These are phyloP conservation scores for Pichia manshurica DNA, from an alignment of 805 yeast genomes.

Conservation along the genomic window DNA sequence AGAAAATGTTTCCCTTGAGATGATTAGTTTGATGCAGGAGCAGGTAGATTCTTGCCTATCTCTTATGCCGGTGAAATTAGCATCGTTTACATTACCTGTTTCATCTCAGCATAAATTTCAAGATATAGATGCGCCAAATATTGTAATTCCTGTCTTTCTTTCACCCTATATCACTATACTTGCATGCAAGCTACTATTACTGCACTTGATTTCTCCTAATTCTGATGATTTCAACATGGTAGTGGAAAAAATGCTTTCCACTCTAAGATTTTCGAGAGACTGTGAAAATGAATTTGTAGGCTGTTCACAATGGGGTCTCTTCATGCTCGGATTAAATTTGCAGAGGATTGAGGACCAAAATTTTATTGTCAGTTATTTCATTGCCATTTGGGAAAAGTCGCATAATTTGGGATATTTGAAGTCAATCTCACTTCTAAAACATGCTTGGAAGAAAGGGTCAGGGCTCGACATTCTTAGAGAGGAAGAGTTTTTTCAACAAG, in stretches of 20 bases:
- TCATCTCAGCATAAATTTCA: background rate
- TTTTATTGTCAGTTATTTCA: conserved; percentile 78
- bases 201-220: no score
- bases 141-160: no score
- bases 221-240: background rate
- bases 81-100: background rate
- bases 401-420: conserved; percentile 45
- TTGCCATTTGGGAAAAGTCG: conserved; percentile 75
- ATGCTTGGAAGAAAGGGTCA: background rate
- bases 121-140: no score
- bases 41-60: background rate
- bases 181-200: background rate
- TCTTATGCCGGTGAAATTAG: background rate
- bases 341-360: conserved; percentile 37
- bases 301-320: conserved; percentile 50
- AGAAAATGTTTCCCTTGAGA: background rate
- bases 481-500: background rate
- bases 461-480: background rate
- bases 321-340: conserved; percentile 43
- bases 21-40: background rate
- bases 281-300: conserved; percentile 53
- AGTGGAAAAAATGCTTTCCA: background rate
- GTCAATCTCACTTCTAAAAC: background rate
- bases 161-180: background rate
- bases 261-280: background rate